These are phyloP conservation scores for Lentinula guzmanii DNA, from an alignment of 768 basidiomycete genomes.

Conservation along the genomic window DNA sequence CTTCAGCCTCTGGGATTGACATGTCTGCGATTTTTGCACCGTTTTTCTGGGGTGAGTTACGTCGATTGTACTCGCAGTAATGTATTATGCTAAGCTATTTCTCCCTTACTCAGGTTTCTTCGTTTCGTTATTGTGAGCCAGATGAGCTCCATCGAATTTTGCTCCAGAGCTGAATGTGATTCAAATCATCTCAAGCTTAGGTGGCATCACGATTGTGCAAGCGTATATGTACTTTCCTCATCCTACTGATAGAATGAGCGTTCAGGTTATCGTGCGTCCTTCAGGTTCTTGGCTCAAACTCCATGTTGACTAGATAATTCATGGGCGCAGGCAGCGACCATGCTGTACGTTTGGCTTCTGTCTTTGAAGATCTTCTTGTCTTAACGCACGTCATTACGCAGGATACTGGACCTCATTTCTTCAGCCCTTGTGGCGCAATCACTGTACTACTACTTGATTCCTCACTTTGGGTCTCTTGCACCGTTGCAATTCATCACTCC, in stretches of 20 bases:
- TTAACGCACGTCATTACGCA: neutral
- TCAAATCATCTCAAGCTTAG: slow-evolving; percentile 18
- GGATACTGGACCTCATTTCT: slow-evolving; percentile 30
- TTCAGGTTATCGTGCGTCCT: slow-evolving; percentile 24
- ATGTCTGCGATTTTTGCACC: slow-evolving; percentile 4
- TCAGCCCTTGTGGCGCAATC: slow-evolving; percentile 35
- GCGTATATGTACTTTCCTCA: slow-evolving; percentile 33
- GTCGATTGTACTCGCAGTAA: neutral
- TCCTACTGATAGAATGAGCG: slow-evolving; percentile 19
- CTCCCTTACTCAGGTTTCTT: neutral
- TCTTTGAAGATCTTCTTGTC: neutral
- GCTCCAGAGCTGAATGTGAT: neutral
- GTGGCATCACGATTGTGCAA: slow-evolving; percentile 35
- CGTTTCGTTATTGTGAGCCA: slow-evolving; percentile 1
- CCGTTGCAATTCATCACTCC: slow-evolving; percentile 31
- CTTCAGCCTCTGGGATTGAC: neutral
- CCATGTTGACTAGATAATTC: neutral
- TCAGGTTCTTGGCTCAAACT: neutral
- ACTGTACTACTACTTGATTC: slow-evolving; percentile 41
- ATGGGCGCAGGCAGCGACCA: slow-evolving; percentile 11
- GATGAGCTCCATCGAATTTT: too few species aligned
- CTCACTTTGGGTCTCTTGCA: slow-evolving; percentile 33
- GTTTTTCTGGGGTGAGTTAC: slow-evolving; percentile 5
- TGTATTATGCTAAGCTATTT: too few species aligned
- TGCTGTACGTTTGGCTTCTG: slow-evolving; percentile 9